Base-by-base conservation (phyloP, 164 flowering plant species). In the Hamamelis virginiana region DNA sequence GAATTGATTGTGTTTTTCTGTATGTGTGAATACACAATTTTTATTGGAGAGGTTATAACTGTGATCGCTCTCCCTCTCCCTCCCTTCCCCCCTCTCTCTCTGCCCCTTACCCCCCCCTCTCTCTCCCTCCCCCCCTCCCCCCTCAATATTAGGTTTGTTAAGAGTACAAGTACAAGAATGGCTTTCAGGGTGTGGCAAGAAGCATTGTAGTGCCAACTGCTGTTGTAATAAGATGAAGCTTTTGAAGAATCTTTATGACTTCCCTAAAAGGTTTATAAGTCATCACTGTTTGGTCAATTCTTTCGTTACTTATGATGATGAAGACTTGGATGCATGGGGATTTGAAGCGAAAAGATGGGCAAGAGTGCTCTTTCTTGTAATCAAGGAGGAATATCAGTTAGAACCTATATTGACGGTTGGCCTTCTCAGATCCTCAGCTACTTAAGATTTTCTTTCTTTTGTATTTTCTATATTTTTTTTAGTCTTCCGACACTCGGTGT, bases 301-400 rank as follows among this genome's bases (percentile, higher is more conserved):
- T 68, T 66, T 28, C 12, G 33, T 73, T 56, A 69, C 67, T 73
- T 95, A 65, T 75, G 88, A 92, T 72, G 99, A 96, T 77, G 98
- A 86, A 70, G 98, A 96, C 58, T 63, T 96, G 74, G 83, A 77
- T 41, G 78, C 86, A 21, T 90, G 97, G 96, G 82, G 69, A 51
- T 72, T 61, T 66, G 86, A 87, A 77, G 87, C 87, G 38, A 83
- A 80, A 71, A 83, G 94, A 79, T 96, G 98, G 98, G 86, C 91
- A 57, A 85, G 97, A 74, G 75, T 88, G 68, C 78, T 90, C 65
- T 90, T 96, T 76, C 89, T 91, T 70, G 74, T 77, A 38, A 50
- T 83, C 55, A 75, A 80, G 51, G 83, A 81, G 69, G 89, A 84
- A 52, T 57, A 82, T 43, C 78, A 87, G 16, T 71, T 90, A n/a